phyloP scores from a whole-genome alignment of 2,329 filamentous ascomycete species.

The Tolypocladium ophioglossoides region DNA sequence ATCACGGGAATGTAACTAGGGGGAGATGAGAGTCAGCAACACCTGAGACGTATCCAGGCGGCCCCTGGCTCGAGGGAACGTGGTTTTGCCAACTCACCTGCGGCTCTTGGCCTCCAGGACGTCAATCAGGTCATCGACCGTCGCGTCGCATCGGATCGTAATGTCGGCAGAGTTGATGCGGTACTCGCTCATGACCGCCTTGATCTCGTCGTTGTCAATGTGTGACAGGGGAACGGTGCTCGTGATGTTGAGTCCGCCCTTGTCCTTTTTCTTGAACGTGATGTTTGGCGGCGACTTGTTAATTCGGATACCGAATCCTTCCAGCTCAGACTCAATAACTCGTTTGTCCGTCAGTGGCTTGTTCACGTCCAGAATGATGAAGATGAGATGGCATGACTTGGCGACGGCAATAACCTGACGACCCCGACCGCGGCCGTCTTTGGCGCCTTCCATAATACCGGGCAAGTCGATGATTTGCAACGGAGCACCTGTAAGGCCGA shows the following conservation, averaged over 20 bases:
- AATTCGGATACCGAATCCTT: conserved; percentile 94
- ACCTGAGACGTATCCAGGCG: neutral
- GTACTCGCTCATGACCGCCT: conserved; percentile 95
- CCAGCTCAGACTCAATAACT: conserved; percentile 87
- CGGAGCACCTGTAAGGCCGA: conserved; percentile 53
- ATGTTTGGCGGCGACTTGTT: conserved; percentile 98
- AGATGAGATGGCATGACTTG: conserved; percentile 97
- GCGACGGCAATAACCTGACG: conserved; percentile 97
- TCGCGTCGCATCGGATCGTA: conserved; percentile 94
- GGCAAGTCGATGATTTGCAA: conserved; percentile 97
- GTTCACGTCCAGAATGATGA: conserved; percentile 97
- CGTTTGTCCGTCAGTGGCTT: conserved; percentile 96
- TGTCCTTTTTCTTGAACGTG: conserved; percentile 99
- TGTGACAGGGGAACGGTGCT: conserved; percentile 85
- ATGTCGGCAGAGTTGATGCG: conserved; percentile 95
- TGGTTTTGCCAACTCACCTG: conserved; percentile 18
- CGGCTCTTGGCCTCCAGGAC: conserved; percentile 87
- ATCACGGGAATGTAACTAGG: conserved; percentile 95
- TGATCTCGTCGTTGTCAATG: conserved; percentile 94
- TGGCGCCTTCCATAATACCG: conserved; percentile 97
- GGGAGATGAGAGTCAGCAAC: neutral
- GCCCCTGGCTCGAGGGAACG: neutral
- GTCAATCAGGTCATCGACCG: conserved; percentile 94
- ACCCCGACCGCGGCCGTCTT: conserved; percentile 95
- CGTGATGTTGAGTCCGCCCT: conserved; percentile 93